Percentiles rank a stretch among this genome's conserved stretches.
These are phyloP conservation scores for Mariannaea sp. DNA, from an alignment of 2,329 filamentous ascomycete genomes.

Conservation along the genomic window DNA sequence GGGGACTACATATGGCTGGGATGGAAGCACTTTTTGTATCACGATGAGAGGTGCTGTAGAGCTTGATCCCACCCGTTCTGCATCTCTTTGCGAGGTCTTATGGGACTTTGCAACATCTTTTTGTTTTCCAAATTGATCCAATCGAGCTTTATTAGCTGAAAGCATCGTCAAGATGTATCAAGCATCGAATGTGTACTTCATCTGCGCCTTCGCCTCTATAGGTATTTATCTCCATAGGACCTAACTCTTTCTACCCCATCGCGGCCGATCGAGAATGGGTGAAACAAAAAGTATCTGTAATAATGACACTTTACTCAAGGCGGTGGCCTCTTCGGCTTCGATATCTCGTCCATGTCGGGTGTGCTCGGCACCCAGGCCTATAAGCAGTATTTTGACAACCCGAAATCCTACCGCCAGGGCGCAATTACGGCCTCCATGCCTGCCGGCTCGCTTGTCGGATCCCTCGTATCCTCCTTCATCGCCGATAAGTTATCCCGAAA, in stretches of 20 bases:
- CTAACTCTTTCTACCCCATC: too few relatives aligned
- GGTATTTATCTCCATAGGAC: too few relatives aligned
- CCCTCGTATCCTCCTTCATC: constrained; percentile 55
- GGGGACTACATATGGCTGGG: constrained; percentile 5
- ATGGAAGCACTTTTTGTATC: background rate
- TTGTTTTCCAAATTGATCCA: background rate
- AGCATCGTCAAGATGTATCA: constrained; percentile 44
- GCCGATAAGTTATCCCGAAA: constrained; percentile 57
- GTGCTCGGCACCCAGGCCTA: constrained; percentile 71
- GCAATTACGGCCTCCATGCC: constrained; percentile 77
- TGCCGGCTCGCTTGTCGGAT: constrained; percentile 69
- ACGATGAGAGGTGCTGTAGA: background rate
- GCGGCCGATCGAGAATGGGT: too few relatives aligned
- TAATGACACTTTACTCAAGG: constrained; percentile 48
- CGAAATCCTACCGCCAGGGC: constrained; percentile 62
- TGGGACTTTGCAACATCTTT: background rate
- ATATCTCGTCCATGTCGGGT: constrained; percentile 75
- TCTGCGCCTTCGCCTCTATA: constrained; percentile 66
- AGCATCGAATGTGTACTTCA: constrained; percentile 60
- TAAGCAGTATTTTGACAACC: constrained; percentile 72
- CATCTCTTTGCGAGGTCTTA: background rate
- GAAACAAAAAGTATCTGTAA: too few relatives aligned
- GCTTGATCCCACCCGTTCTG: background rate
- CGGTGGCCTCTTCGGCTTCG: constrained; percentile 77
- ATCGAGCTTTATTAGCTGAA: background rate